Conservation (phyloP, 2,329 filamentous ascomycete species). For the Ophiostoma ips region DNA sequence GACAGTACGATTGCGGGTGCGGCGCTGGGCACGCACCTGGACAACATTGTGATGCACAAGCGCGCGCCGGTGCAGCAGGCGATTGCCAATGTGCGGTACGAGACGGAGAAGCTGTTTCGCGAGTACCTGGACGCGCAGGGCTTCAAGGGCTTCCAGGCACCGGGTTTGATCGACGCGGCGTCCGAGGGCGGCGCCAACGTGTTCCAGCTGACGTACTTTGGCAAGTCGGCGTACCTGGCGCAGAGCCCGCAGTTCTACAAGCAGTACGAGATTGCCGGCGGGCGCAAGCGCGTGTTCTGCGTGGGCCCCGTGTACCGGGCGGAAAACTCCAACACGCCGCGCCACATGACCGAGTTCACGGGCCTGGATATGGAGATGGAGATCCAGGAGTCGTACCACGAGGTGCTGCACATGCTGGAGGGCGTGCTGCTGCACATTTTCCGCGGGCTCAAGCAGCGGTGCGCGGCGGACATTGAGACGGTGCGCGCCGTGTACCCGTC, state of each 20-base stretch:
- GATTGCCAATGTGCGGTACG: constrained; percentile 41
- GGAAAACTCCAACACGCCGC: constrained; percentile 73
- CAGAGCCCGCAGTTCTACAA: constrained; percentile 81
- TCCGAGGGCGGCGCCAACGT: constrained; percentile 90
- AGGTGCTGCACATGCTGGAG: constrained; percentile 60
- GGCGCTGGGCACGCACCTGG: constrained; percentile 68
- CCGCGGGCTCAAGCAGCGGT: constrained; percentile 53
- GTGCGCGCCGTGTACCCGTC: constrained; percentile 63
- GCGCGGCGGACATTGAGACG: constrained; percentile 57
- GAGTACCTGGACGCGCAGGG: constrained; percentile 57
- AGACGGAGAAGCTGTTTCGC: constrained; percentile 27
- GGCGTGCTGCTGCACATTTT: constrained; percentile 67
- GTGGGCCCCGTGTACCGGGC: constrained; percentile 73
- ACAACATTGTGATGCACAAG: constrained; percentile 89
- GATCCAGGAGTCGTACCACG: constrained; percentile 63
- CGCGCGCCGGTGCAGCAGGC: constrained; percentile 83
- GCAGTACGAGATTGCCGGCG: constrained; percentile 70
- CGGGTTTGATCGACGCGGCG: constrained; percentile 76
- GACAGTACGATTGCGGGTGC: constrained; percentile 48
- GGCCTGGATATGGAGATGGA: constrained; percentile 87
- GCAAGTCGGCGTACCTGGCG: constrained; percentile 63
- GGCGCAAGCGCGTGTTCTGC: constrained; percentile 63
- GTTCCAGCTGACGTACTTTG: constrained; percentile 83
- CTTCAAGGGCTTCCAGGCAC: constrained; percentile 78
- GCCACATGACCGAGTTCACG: constrained; percentile 80